Evolutionary conservation across 805 yeast genomes (phyloP).

Genomic region (Priceomyces melissophilus): DNA sequence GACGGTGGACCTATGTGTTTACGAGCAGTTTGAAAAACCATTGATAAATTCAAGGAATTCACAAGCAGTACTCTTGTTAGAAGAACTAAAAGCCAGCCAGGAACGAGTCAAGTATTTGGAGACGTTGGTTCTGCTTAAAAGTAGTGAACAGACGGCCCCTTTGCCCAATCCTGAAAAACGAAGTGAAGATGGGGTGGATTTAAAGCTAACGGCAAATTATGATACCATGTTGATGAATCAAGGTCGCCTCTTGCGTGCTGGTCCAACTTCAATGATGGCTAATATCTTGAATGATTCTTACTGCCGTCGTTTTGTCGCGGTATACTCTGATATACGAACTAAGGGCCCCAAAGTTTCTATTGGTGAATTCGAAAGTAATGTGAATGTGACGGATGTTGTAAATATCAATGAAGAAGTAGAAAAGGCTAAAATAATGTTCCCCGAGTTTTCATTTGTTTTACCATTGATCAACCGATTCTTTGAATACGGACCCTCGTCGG

Average conservation of each 20-base stretch:
- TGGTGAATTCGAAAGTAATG: background rate
- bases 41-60: background rate
- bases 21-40: slow-evolving; percentile 1
- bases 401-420: background rate
- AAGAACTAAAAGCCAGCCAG: background rate
- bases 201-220: background rate
- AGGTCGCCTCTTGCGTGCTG: background rate
- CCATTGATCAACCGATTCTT: background rate
- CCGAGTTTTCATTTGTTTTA: background rate
- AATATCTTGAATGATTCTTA: background rate
- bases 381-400: background rate
- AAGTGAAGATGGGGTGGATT: background rate
- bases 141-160: background rate
- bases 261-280: slow-evolving; percentile 1
- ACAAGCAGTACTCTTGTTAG: background rate
- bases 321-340: background rate
- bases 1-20: slow-evolving; percentile 1
- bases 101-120: background rate
- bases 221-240: background rate
- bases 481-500: background rate
- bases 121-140: background rate
- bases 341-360: background rate
- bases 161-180: too few species aligned
- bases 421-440: background rate
- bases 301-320: background rate